A percentile compares a stretch with the other conserved stretches of the same genome.
Conservation (phyloP, 1,284 basidiomycete species). For the Irpex sp. region DNA sequence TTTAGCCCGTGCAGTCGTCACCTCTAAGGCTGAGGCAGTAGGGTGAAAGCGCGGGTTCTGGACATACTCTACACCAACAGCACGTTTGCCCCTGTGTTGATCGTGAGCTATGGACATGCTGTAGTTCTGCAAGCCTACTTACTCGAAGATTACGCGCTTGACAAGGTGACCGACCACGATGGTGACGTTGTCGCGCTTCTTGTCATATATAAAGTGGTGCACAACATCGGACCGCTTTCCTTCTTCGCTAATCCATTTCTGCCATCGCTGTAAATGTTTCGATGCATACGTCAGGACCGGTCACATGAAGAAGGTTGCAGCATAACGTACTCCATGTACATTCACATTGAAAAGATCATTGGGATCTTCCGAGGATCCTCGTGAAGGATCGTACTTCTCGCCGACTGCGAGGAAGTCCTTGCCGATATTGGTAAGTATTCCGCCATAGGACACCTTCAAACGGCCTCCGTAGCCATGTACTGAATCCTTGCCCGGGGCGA, state of each 20-base stretch:
- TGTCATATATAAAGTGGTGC: conserved; percentile 54
- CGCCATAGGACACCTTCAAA: conserved; percentile 44
- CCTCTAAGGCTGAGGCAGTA: conserved; percentile 13
- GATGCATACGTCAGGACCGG: not conserved
- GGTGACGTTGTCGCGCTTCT: conserved; percentile 18
- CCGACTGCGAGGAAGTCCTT: conserved; percentile 46
- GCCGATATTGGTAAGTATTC: conserved; percentile 33
- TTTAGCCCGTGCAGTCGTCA: conserved; percentile 31
- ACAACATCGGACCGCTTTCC: conserved; percentile 55
- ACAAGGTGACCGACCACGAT: conserved; percentile 17
- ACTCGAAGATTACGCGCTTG: conserved; percentile 25
- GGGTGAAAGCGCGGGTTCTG: conserved; percentile 29
- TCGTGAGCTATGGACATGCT: not conserved
- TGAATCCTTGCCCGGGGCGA: conserved; percentile 20
- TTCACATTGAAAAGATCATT: conserved; percentile 40
- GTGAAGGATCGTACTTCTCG: conserved; percentile 40
- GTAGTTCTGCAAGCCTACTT: not conserved
- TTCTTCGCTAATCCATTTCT: conserved; percentile 47
- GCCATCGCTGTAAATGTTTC: not conserved
- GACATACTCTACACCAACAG: conserved; percentile 55
- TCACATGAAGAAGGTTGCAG: not conserved
- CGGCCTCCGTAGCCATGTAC: conserved; percentile 54
- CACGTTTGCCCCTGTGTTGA: conserved; percentile 26
- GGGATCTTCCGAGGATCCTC: conserved; percentile 33
- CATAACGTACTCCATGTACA: conserved; percentile 40